Evolutionary conservation across 2,329 filamentous ascomycete genomes (phyloP).

Genomic region (Alternaria alternata): DNA sequence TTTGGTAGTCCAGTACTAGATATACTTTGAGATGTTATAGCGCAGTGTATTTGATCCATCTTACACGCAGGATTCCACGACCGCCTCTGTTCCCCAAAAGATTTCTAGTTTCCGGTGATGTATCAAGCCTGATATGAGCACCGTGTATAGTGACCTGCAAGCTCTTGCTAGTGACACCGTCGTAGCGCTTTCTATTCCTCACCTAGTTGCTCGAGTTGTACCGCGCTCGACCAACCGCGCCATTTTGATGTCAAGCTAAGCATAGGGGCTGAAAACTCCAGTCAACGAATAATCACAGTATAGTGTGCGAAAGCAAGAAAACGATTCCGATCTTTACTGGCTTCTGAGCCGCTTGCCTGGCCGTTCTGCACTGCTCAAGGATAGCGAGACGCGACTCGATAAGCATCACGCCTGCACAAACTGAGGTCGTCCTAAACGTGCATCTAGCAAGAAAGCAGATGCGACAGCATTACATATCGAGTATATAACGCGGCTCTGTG

Average conservation of each 20-base stretch:
- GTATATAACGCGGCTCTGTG: constrained; percentile 5
- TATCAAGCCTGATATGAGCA: neutral
- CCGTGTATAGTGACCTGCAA: neutral
- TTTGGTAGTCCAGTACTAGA: neutral
- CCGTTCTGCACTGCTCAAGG: neutral
- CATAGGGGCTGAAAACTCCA: too few relatives aligned
- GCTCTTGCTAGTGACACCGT: neutral
- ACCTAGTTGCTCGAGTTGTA: neutral
- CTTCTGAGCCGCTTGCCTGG: too few relatives aligned
- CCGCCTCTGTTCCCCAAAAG: neutral
- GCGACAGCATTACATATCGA: neutral
- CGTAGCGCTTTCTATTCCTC: neutral
- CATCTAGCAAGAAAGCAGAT: neutral
- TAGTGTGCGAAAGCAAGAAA: too few relatives aligned
- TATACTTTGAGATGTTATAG: neutral
- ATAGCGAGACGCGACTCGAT: neutral
- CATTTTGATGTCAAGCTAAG: too few relatives aligned
- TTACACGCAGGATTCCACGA: too few relatives aligned
- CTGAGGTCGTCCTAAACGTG: neutral
- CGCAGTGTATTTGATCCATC: neutral
- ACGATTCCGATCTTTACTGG: too few relatives aligned
- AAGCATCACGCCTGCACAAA: constrained; percentile 3
- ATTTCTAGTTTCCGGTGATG: neutral
- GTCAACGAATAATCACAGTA: too few relatives aligned
- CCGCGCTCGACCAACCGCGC: too few relatives aligned